These are phyloP conservation scores for Rosa rugosa DNA, from an alignment of 306 rosid genomes.

Conservation along the genomic window DNA sequence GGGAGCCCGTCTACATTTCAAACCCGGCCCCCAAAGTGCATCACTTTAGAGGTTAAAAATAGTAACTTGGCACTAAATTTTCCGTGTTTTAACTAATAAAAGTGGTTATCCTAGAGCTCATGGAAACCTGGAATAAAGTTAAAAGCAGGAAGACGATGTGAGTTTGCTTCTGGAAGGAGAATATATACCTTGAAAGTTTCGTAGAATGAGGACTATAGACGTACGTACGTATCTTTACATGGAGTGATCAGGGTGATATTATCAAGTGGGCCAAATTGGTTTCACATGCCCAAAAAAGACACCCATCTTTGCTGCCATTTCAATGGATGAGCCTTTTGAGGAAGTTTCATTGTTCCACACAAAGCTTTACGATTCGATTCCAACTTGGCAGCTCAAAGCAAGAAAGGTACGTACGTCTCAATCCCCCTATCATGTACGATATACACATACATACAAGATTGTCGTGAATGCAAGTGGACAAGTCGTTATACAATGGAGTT, in stretches of 20 bases:
- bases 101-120: background rate
- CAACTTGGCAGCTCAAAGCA: background rate
- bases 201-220: conserved; percentile 16
- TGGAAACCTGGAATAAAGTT: conserved; percentile 11
- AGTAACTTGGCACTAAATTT: background rate
- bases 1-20: background rate
- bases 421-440: conserved; percentile 21
- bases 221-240: conserved; percentile 3
- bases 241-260: conserved; percentile 4
- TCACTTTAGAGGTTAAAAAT: background rate
- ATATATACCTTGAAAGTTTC: conserved; percentile 41
- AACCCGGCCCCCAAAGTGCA: background rate
- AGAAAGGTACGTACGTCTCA: conserved; percentile 20
- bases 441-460: conserved; percentile 14
- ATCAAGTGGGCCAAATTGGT: conserved; percentile 24
- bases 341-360: conserved; percentile 43
- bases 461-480: background rate
- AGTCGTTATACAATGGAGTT: background rate
- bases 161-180: conserved; percentile 18
- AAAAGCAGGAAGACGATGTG: background rate
- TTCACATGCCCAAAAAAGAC: conserved; percentile 32
- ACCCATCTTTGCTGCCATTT: conserved; percentile 8
- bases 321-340: conserved; percentile 33
- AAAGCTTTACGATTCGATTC: background rate
- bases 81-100: background rate